Evolutionary conservation across 129 eudicot genomes (phyloP).

Genomic region (Scalesia atractyloides): DNA sequence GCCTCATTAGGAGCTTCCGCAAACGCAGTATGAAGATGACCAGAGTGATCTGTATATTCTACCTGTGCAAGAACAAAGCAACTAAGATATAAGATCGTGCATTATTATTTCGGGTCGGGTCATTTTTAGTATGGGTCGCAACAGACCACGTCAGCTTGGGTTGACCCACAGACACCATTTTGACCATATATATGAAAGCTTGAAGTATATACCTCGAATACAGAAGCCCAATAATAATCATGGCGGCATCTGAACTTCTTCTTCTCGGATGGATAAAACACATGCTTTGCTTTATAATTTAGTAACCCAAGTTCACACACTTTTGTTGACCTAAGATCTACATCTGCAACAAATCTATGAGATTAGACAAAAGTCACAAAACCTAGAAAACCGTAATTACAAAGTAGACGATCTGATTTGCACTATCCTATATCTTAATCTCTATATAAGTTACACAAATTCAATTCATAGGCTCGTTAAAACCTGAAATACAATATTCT

Average conservation of each 20-base stretch:
- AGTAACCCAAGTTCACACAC: constrained; percentile 94
- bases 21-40: constrained; percentile 63
- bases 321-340: constrained; percentile 90
- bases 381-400: background rate
- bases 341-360: constrained; percentile 57
- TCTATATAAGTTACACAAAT: too few species aligned
- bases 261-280: constrained; percentile 79
- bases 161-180: constrained; percentile 5
- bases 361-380: background rate
- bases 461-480: too few species aligned
- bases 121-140: background rate
- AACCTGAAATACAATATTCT: too few species aligned
- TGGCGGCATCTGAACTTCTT: constrained; percentile 89
- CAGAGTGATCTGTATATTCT: constrained; percentile 86
- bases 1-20: constrained; percentile 96
- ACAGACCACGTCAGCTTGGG: background rate
- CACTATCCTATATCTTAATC: too few species aligned
- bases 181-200: background rate
- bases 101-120: constrained; percentile 9
- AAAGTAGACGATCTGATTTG: too few species aligned
- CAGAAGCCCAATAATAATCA: constrained; percentile 99
- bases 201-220: constrained; percentile 69
- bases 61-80: constrained; percentile 55
- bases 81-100: constrained; percentile 1
- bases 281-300: constrained; percentile 90